Base-by-base conservation (phyloP, 2,329 filamentous ascomycete genomes). In the Lasiodiplodia sp. region DNA sequence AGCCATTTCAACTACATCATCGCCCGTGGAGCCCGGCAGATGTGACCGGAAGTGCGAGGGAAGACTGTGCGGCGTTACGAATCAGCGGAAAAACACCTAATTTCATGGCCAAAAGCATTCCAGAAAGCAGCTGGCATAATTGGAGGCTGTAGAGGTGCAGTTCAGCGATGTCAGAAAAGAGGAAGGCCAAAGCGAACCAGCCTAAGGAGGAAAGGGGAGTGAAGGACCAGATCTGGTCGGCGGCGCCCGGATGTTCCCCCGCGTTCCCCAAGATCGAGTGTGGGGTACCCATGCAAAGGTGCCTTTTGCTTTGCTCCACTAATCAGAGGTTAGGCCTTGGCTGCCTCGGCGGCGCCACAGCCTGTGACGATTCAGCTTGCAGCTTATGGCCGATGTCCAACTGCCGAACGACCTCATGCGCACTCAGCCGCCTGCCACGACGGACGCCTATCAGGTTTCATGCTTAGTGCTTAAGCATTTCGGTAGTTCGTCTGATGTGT, bases 331-430 rank as follows among this genome's bases (percentile, higher is more conserved):
- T 3, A 11, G 3, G 18, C 40, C 40, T 47, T 47, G 18, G 40
- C n/a, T 21, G 10, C 40, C 40, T 4, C 16, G n/a, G 18, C 40
- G 16, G 52, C 14, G 52, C 64, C 38, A 40, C 64, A 49, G 16
- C 23, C 60, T 63, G 31, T 51, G 44, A 18, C 16, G 16, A 16
- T 51, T 12, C 12, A 18, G 25, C 6, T 34, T 10, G 11, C 18
- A 21, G 58, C 58, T 62, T 62, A 62, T 64, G 60, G 23, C 65
- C 65, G 65, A 67, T 14, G 31, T 10, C 31, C 65, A 67, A 67
- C 65, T 67, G 65, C 65, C 65, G 65, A 67, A 58, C 11, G n/a
- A 23, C 14, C 25, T 16, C 34, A 23, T 44, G 25, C 25, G 28
- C 18, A 2, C 25, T 16, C 34, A 34, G 40, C 23, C 25, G 40